Evolutionary conservation across 768 basidiomycete species (phyloP).

Genomic region (Lyophyllum atratum): DNA sequence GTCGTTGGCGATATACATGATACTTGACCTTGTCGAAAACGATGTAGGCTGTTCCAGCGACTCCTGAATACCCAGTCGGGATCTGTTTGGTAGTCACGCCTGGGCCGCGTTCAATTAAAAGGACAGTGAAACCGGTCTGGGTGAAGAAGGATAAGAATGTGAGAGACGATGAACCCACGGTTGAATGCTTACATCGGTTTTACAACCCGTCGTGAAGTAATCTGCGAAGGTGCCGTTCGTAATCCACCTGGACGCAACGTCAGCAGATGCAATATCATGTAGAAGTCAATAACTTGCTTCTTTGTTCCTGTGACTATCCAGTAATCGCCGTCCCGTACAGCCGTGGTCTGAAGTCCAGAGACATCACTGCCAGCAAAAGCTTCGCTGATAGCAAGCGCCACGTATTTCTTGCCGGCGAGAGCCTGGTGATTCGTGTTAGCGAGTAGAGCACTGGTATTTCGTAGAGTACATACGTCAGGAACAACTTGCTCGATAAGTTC

Average conservation of each 20-base stretch:
- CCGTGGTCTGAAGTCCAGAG: constrained; percentile 81
- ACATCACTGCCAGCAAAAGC: constrained; percentile 93
- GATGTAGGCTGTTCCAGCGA: constrained; percentile 89
- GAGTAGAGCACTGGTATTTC: background rate
- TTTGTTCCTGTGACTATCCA: constrained; percentile 95
- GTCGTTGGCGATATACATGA: background rate
- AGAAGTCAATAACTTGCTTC: constrained; percentile 52
- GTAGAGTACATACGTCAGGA: constrained; percentile 59
- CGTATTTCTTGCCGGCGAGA: constrained; percentile 77
- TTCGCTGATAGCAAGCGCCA: constrained; percentile 90
- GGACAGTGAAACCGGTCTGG: constrained; percentile 72
- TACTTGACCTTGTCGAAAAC: constrained; percentile 68
- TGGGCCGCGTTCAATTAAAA: constrained; percentile 72
- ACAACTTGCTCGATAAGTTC: constrained; percentile 72
- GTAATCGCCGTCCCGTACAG: constrained; percentile 79
- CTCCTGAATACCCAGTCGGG: constrained; percentile 90
- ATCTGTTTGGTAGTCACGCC: constrained; percentile 84
- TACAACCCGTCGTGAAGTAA: constrained; percentile 81
- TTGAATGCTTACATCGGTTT: constrained; percentile 53
- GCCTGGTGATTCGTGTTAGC: constrained; percentile 23
- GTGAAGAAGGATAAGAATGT: background rate
- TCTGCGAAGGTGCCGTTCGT: constrained; percentile 86
- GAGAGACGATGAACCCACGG: background rate
- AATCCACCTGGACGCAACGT: constrained; percentile 63
- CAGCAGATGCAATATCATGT: background rate